Percentiles rank a stretch among this genome's conserved stretches.
phyloP scores from a whole-genome alignment of 805 yeast species.

The Suhomyces kilbournensis region DNA sequence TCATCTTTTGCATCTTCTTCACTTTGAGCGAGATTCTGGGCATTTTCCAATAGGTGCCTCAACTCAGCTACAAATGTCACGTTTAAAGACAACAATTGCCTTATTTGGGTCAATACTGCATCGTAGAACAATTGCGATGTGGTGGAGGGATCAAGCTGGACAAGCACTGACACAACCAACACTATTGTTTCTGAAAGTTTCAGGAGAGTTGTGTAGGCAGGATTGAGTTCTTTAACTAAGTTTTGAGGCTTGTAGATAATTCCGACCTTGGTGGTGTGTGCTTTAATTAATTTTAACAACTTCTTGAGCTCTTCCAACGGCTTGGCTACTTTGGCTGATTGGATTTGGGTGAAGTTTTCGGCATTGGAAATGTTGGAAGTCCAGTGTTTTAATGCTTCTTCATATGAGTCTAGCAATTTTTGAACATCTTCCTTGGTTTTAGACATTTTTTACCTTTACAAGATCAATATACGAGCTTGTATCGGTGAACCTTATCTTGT shows the following conservation, averaged over 20 bases:
- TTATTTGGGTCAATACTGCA: constrained; percentile 26
- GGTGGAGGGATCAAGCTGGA: constrained; percentile 24
- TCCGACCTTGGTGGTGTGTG: constrained; percentile 77
- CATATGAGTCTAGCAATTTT: constrained; percentile 23
- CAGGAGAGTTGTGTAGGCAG: constrained; percentile 46
- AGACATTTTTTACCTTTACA: background rate
- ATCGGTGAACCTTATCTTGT: background rate
- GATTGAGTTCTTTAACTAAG: constrained; percentile 32
- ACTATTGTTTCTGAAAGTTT: constrained; percentile 46
- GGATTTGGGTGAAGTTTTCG: constrained; percentile 14
- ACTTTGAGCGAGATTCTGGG: constrained; percentile 7
- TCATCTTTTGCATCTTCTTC: constrained; percentile 18
- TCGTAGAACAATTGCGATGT: constrained; percentile 39
- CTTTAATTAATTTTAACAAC: constrained; percentile 56
- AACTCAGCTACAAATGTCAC: constrained; percentile 26
- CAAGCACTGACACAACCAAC: constrained; percentile 42
- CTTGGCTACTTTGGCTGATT: constrained; percentile 32
- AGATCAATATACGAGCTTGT: background rate
- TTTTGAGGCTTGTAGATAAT: constrained; percentile 64
- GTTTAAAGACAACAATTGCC: constrained; percentile 16
- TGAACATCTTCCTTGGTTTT: constrained; percentile 18
- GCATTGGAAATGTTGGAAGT: constrained; percentile 3
- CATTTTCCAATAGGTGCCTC: constrained; percentile 16
- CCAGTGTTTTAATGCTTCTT: constrained; percentile 34
- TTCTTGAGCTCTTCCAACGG: constrained; percentile 61